Evolutionary conservation across 164 flowering plant genomes (phyloP).

Genomic region (Vitis riparia): DNA sequence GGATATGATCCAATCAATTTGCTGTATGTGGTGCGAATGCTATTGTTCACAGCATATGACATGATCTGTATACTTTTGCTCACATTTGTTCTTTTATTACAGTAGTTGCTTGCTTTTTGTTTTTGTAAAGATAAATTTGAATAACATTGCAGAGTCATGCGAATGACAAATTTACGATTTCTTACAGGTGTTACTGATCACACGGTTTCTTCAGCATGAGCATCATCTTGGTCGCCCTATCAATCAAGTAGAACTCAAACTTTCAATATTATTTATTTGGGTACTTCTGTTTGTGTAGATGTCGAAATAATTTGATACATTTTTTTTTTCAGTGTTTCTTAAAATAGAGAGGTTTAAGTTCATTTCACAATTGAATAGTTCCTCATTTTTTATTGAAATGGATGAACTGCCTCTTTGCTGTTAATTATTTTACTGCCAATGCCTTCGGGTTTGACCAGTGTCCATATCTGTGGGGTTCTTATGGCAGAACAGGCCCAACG

Average conservation of each 20-base stretch:
- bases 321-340: background rate
- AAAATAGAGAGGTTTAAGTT: background rate
- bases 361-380: background rate
- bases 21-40: too few species aligned
- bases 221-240: conserved; percentile 83
- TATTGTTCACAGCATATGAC: too few species aligned
- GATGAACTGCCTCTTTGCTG: background rate
- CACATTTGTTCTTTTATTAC: too few species aligned
- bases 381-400: background rate
- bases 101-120: too few species aligned
- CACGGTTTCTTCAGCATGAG: conserved; percentile 95
- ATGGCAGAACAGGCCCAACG: too few species aligned
- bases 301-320: background rate
- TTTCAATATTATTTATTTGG: background rate
- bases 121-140: too few species aligned
- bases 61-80: too few species aligned
- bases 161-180: background rate
- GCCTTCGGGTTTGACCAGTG: too few species aligned
- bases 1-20: too few species aligned
- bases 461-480: too few species aligned
- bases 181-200: conserved; percentile 70
- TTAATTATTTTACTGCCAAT: background rate
- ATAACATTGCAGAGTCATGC: too few species aligned
- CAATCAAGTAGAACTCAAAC: conserved; percentile 54
- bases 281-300: background rate